Evolutionary conservation across 2,329 filamentous ascomycete species (phyloP).

Genomic region (Fusarium nematophilum): DNA sequence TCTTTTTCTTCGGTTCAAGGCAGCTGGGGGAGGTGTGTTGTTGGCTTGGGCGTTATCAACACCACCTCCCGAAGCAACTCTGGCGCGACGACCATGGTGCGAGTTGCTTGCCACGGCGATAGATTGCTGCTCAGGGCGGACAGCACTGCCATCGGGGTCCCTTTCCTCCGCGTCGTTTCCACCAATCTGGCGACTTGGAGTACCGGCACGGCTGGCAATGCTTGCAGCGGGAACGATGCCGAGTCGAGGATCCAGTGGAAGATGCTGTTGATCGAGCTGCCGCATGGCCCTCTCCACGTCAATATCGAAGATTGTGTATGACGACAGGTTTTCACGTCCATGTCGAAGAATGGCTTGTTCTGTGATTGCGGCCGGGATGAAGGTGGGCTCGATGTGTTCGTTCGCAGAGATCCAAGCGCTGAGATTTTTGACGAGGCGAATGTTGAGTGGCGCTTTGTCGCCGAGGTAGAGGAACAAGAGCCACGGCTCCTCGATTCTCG

Average conservation of each 20-base stretch:
- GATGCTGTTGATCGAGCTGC: background rate
- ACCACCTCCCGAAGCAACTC: background rate
- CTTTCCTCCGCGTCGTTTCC: no score
- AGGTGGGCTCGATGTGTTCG: background rate
- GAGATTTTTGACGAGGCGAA: conserved; percentile 5
- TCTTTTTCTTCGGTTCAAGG: background rate
- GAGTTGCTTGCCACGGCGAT: background rate
- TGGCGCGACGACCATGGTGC: background rate
- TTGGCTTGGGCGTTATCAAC: background rate
- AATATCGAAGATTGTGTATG: background rate
- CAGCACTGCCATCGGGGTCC: no score
- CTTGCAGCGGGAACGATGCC: no score
- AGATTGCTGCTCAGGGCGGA: background rate
- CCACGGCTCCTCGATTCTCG: conserved; percentile 9
- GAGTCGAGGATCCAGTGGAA: no score
- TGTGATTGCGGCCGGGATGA: conserved; percentile 1
- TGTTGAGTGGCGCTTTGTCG: background rate
- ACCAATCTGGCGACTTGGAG: no score
- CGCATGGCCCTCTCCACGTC: conserved; percentile 6
- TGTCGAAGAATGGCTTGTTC: conserved; percentile 7
- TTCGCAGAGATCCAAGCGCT: conserved; percentile 8
- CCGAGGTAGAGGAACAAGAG: conserved; percentile 12
- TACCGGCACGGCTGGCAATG: no score
- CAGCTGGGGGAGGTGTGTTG: no score
- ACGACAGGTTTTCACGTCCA: background rate